phyloP scores from a whole-genome alignment of 1,284 basidiomycete genomes.

The Cerioporus squamosus region DNA sequence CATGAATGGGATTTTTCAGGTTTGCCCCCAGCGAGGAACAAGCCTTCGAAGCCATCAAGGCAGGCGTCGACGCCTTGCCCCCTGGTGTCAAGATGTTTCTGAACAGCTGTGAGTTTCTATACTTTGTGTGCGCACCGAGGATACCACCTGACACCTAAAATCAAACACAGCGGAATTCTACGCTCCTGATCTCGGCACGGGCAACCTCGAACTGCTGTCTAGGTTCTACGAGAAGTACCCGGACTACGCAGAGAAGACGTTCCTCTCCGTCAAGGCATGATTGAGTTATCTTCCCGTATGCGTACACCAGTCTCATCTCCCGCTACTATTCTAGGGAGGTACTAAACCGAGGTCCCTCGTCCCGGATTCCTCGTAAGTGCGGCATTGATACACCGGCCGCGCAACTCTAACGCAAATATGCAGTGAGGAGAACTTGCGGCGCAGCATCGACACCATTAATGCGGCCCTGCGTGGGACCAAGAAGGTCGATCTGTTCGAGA shows the following conservation, averaged over 20 bases:
- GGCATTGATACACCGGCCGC: neutral
- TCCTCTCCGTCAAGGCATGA: conserved; percentile 46
- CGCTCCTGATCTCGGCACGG: conserved; percentile 37
- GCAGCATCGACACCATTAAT: conserved; percentile 43
- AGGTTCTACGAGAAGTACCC: conserved; percentile 55
- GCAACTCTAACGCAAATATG: neutral
- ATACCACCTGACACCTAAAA: neutral
- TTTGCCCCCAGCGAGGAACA: conserved; percentile 52
- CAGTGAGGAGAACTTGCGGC: conserved; percentile 44
- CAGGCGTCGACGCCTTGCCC: conserved; percentile 58
- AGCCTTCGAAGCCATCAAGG: conserved; percentile 67
- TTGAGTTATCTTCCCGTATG: conserved; percentile 43
- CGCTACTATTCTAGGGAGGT: conserved; percentile 45
- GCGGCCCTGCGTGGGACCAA: conserved; percentile 44
- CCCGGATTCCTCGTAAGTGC: conserved; percentile 35
- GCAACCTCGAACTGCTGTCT: conserved; percentile 46
- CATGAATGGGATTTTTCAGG: conserved; percentile 20
- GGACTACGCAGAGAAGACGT: conserved; percentile 52
- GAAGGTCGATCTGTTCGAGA: conserved; percentile 49
- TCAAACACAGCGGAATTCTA: conserved; percentile 45
- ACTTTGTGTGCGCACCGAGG: conserved; percentile 38
- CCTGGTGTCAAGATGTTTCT: conserved; percentile 49
- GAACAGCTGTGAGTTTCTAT: conserved; percentile 42
- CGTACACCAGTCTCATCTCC: conserved; percentile 24
- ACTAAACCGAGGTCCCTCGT: conserved; percentile 12